Base-by-base conservation (phyloP, 2,329 filamentous ascomycete species). In the Plenodomus lindquistii region DNA sequence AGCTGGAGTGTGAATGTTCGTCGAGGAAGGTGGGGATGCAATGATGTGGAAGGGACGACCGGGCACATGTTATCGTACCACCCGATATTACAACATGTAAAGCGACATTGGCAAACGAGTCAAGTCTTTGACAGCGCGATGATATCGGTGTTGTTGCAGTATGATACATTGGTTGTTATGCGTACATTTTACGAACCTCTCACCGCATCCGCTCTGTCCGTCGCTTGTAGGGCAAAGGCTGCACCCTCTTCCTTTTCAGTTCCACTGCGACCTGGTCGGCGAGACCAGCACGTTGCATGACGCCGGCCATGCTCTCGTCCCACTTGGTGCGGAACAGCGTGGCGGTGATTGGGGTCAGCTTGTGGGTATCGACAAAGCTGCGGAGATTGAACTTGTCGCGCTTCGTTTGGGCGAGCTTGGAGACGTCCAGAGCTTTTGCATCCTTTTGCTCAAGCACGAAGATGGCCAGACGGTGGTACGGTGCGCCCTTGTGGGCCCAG, bases 301-400 rank as follows among this genome's bases (percentile, higher is more conserved):
- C 90, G 42, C 79, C 85, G n/a, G 84, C 85, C 44, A 89, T 99
- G 63, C 83, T 84, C 50, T 94, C 89, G 72, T 99, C 94, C 90
- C 92, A 97, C 57, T 88, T 77, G 51, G 85, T 87, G 59, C 94
- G 85, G 85, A 97, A 99, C 62, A 99, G 77, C 69, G 85, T 89
- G 62, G 91, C 88, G 37, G 92, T 92, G 49, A 97, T 85, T 7
- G 92, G 84, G 49, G 78, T 81, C 52, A 94, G 77, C 48, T 77
- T 74, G 69, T 89, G 84, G 69, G 85, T 86, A 68, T 85, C 82
- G 57, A 86, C 82, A 71, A 95, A 88, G 53, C 83, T 84, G 67
- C 90, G 86, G 52, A 96, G 77, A 47, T 81, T 86, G 76, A 96
- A 95, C 39, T 80, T 81, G 40, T 92, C 82, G 43, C 88, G 83